Base-by-base conservation (phyloP, 192 early-diverging fungal species). In the Backusella tuberculispora region DNA sequence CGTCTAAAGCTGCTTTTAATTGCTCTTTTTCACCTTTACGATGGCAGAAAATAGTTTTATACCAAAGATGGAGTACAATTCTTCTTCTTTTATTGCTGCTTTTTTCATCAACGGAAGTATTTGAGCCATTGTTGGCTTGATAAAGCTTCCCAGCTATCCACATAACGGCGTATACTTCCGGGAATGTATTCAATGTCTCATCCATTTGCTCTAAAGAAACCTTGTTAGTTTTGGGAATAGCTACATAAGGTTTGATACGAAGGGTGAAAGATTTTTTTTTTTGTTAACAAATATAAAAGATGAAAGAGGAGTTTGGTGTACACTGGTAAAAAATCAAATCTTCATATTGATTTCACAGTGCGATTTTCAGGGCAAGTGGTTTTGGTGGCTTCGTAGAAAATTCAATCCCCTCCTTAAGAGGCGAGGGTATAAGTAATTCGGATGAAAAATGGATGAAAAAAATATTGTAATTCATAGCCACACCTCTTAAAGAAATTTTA, bases 401-500 rank as follows among this genome's bases (percentile, higher is more conserved):
- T 67, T 67, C 5, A 38, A 67, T 19, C 40, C 66, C 40, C 66
- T 67, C 42, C 40, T 67, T 67, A 67, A 67, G 12, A 6, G 9
- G 66, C 66, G 66, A 67, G 66, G 40, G 42, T 67, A 41, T 67
- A 67, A 42, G 66, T n/a, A n/a, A n/a, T n/a, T n/a, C n/a, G n/a
- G n/a, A n/a, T n/a, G n/a, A n/a, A n/a, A n/a, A n/a, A n/a, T n/a
- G n/a, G n/a, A n/a, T n/a, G n/a, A n/a, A n/a, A n/a, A n/a, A n/a
- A n/a, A n/a, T n/a, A n/a, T n/a, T n/a, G n/a, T n/a, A n/a, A n/a
- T n/a, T n/a, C n/a, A 46, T 46, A 13, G 45, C 13, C 45, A 46
- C 45, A 46, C 45, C 13, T 46, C 45, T 46, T 46, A 9, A 46
- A 46, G 6, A 9, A 46, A 46, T 46, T 46, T 46, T 46, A 46